Percentiles rank a stretch among this genome's conserved stretches.
These are phyloP conservation scores for Neckera pumila DNA, from an alignment of 225 moss, liverwort and hornwort species.

Conservation along the genomic window DNA sequence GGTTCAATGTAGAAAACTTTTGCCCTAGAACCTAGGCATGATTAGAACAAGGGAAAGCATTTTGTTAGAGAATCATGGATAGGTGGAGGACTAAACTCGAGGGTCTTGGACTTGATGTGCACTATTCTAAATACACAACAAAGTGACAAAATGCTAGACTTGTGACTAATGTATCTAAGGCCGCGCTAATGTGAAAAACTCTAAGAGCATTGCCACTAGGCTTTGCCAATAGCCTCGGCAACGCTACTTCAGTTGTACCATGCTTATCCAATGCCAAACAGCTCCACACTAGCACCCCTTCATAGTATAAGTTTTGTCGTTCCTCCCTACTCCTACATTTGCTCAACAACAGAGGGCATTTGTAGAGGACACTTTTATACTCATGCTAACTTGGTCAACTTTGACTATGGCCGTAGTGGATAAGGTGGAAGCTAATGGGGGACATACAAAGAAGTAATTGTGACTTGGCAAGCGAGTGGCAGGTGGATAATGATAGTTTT, in stretches of 20 bases:
- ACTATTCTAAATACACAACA: neutral
- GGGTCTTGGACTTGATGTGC: rapidly evolving
- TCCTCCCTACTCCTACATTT: neutral
- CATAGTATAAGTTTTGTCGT: rapidly evolving
- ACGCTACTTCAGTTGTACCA: rapidly evolving
- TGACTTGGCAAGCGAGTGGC: no score
- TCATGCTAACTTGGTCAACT: neutral
- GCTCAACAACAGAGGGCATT: neutral
- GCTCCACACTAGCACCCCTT: rapidly evolving
- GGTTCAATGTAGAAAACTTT: neutral
- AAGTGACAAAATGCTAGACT: rapidly evolving
- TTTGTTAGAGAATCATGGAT: rapidly evolving
- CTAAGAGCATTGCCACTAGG: no score
- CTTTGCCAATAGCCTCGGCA: no score
- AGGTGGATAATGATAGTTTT: no score
- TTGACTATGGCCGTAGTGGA: neutral
- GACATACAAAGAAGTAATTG: no score
- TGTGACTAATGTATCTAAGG: rapidly evolving
- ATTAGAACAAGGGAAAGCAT: rapidly evolving
- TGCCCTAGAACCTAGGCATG: rapidly evolving
- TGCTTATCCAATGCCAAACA: rapidly evolving
- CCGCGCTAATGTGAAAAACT: rapidly evolving
- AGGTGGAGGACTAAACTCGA: rapidly evolving
- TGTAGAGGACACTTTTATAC: rapidly evolving
- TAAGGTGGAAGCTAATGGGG: no score